phyloP scores from a whole-genome alignment of 225 moss, liverwort and hornwort species.

The Antitrichia curtipendula region DNA sequence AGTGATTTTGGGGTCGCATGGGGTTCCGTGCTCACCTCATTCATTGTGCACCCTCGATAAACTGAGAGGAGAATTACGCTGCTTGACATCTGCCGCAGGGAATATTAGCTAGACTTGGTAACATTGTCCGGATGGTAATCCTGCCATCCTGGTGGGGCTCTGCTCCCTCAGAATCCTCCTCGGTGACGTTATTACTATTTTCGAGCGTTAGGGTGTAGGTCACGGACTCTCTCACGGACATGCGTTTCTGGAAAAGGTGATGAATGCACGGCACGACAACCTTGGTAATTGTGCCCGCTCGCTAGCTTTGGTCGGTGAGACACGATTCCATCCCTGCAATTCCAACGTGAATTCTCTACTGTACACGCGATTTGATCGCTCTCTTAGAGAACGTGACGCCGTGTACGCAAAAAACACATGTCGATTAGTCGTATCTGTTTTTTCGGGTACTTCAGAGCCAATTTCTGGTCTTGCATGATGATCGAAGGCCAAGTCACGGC shows the following conservation, averaged over 20 bases:
- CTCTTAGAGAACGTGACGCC: not conserved
- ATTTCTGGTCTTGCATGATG: not conserved
- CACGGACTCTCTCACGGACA: not conserved
- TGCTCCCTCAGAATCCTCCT: not conserved
- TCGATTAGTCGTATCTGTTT: not conserved
- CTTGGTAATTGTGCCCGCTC: not conserved
- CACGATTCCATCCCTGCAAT: not conserved
- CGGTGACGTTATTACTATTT: constrained; percentile 13
- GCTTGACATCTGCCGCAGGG: not conserved
- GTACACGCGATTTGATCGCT: not conserved
- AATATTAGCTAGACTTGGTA: not conserved
- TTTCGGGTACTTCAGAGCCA: not conserved
- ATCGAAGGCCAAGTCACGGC: not conserved
- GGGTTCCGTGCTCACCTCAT: not conserved
- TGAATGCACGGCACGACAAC: constrained; percentile 12
- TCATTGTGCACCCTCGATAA: not conserved
- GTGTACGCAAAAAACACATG: not conserved
- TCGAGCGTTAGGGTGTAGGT: not conserved
- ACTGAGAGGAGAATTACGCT: not conserved
- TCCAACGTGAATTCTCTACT: not conserved
- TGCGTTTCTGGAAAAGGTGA: not conserved
- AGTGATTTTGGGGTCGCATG: not conserved
- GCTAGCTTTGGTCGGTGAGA: not conserved
- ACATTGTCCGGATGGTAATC: not conserved
- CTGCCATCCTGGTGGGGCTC: not conserved